Evolutionary conservation across 768 basidiomycete genomes (phyloP), one percentile per base, ranked within the genome.

Genomic region (Panellus pusillus): DNA sequence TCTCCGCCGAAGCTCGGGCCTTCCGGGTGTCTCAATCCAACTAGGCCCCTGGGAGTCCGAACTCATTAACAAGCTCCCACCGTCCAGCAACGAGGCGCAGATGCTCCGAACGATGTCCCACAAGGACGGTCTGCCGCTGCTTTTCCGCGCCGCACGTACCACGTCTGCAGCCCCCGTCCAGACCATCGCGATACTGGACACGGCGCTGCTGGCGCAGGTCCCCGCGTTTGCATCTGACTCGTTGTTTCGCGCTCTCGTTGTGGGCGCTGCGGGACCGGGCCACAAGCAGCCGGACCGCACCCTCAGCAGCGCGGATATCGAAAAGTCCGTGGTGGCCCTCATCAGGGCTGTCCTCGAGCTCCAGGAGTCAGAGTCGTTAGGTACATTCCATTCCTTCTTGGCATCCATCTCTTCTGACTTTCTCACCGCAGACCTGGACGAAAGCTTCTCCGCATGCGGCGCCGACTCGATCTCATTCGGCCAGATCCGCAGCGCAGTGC

Each of bases 401-500:
- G 11, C 24, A 8, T 29, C 50, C 15, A 18, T 37, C 14, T 20
- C 9, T 37, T 40, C 17, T 40, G 6, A 28, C 27, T 32, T n/a
- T 60, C 60, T 18, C n/a, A 7, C 29, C n/a, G 9, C 32, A 71
- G 71, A 72, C 41, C 47, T 62, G 13, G 57, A 58, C 14, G 65
- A 67, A 14, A 61, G 68, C 19, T 58, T 72, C 28, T 67, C 64
- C 4, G 60, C 66, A 5, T 66, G 63, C 17, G 70, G 70, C 6
- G 63, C 68, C 9, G 71, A 71, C 50, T 72, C 70, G 0, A 72
- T 72, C 46, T 64, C 68, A 2, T 72, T 71, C 50, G 68, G 66
- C 5, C 70, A 72, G 52, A 64, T 71, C 49, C 66, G 68, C 17
- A 64, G 63, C n/a, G 62, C 66, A 39, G 61, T 71, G 36, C 39